Percentiles rank a stretch among this genome's conserved stretches.
Evolutionary conservation across 257 asterid genomes (phyloP).

Genomic region (Forsythia viridissima): DNA sequence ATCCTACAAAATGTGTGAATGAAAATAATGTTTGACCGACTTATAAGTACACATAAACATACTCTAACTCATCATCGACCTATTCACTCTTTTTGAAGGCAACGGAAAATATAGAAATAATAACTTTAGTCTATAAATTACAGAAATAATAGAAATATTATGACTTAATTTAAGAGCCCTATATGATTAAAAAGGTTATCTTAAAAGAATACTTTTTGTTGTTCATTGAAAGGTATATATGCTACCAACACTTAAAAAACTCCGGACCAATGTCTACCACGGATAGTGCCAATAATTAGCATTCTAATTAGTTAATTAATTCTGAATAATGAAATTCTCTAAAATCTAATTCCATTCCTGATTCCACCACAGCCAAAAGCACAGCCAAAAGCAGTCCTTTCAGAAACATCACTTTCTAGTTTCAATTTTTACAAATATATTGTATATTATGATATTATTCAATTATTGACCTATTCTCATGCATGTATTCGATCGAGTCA

Average conservation of each 20-base stretch:
- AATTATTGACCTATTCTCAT: background rate
- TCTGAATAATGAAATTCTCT: background rate
- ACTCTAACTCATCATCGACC: too few relatives aligned
- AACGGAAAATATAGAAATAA: background rate
- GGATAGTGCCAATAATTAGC: background rate
- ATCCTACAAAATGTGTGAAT: too few relatives aligned
- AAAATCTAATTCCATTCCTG: background rate
- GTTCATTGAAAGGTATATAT: background rate
- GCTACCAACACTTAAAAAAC: background rate
- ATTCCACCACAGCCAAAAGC: background rate
- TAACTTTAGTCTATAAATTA: too few relatives aligned
- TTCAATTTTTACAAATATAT: background rate
- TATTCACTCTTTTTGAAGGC: background rate
- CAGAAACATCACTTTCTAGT: background rate
- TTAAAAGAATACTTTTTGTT: background rate
- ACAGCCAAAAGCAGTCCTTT: background rate
- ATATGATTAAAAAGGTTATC: background rate
- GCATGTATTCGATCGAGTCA: background rate
- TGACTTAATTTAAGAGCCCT: background rate
- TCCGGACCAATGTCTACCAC: background rate
- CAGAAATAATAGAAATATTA: too few relatives aligned
- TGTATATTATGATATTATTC: too few relatives aligned
- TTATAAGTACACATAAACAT: too few relatives aligned
- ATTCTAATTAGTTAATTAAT: background rate
- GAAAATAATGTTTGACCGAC: too few relatives aligned